These are phyloP conservation scores for Globisporangium carolinianum DNA, from an alignment of 352 stramenopile genomes.

Conservation along the genomic window DNA sequence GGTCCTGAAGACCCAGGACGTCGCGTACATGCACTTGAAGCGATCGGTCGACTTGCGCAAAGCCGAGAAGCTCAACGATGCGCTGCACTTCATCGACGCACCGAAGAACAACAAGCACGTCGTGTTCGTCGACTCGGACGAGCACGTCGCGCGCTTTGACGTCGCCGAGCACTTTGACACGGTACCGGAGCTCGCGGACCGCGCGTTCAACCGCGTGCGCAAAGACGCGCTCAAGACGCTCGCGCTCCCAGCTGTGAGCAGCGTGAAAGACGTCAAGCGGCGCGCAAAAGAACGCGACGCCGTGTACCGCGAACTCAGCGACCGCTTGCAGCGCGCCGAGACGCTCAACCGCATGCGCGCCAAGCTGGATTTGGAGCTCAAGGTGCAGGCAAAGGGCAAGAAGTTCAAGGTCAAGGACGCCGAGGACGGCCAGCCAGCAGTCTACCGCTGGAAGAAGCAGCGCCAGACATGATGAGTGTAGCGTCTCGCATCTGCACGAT, in stretches of 20 bases:
- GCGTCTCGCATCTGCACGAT: too few species aligned
- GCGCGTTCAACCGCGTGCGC: slow-evolving; percentile 69
- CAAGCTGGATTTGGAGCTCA: slow-evolving; percentile 77
- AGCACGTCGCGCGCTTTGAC: slow-evolving; percentile 84
- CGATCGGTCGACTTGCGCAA: slow-evolving; percentile 70
- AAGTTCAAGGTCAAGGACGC: slow-evolving; percentile 74
- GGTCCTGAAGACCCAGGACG: slow-evolving; percentile 95
- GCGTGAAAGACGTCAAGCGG: slow-evolving; percentile 40
- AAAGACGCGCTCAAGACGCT: slow-evolving; percentile 48
- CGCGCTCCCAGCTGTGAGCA: slow-evolving; percentile 20
- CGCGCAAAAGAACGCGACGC: slow-evolving; percentile 54
- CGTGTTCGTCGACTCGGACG: slow-evolving; percentile 89
- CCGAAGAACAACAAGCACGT: slow-evolving; percentile 88
- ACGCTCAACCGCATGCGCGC: slow-evolving; percentile 70
- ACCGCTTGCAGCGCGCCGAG: slow-evolving; percentile 53
- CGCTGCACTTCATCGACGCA: slow-evolving; percentile 75
- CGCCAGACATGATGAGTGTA: slow-evolving; percentile 59
- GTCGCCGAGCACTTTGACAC: slow-evolving; percentile 90
- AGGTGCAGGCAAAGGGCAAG: slow-evolving; percentile 80
- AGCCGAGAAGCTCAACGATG: slow-evolving; percentile 65
- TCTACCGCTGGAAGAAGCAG: slow-evolving; percentile 88
- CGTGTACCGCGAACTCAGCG: slow-evolving; percentile 61
- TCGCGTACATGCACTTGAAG: slow-evolving; percentile 92
- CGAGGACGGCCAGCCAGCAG: slow-evolving; percentile 56
- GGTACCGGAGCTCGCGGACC: slow-evolving; percentile 55